phyloP scores from a whole-genome alignment of 2,329 filamentous ascomycete species.

The Clonostachys byssicola region DNA sequence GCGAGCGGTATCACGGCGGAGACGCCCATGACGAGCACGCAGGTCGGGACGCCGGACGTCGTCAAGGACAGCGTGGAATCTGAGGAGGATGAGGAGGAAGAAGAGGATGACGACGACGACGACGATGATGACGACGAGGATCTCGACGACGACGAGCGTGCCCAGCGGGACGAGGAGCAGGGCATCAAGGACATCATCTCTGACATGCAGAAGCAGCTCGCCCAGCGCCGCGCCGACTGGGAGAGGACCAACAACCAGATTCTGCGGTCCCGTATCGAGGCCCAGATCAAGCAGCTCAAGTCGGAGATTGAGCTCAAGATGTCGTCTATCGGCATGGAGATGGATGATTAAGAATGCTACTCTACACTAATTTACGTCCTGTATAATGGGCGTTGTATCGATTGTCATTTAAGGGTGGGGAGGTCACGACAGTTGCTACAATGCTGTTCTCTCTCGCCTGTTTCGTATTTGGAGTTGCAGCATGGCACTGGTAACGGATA shows the following conservation, averaged over 20 bases:
- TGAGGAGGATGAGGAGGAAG: constrained; percentile 38
- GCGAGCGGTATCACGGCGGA: constrained; percentile 31
- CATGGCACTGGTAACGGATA: no score
- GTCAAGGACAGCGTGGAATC: constrained; percentile 32
- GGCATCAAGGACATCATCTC: constrained; percentile 52
- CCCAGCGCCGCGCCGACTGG: constrained; percentile 36
- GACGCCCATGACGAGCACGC: constrained; percentile 38
- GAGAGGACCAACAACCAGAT: constrained; percentile 39
- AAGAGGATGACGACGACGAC: constrained; percentile 44
- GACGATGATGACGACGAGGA: constrained; percentile 50
- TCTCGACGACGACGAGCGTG: constrained; percentile 48
- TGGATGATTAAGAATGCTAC: constrained; percentile 19
- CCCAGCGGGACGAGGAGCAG: constrained; percentile 43
- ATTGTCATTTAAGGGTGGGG: no score
- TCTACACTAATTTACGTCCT: neutral
- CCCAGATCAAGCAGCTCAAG: constrained; percentile 41
- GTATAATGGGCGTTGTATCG: neutral
- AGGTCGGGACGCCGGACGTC: constrained; percentile 36
- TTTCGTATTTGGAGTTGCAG: no score
- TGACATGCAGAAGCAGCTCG: constrained; percentile 46
- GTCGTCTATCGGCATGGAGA: constrained; percentile 34
- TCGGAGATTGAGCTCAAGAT: constrained; percentile 40
- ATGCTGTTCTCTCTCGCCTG: no score
- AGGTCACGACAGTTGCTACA: no score
- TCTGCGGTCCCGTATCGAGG: constrained; percentile 43